These are phyloP conservation scores for Triticum dicoccoides DNA, from an alignment of 176 grass and related monocot genomes.

Conservation along the genomic window DNA sequence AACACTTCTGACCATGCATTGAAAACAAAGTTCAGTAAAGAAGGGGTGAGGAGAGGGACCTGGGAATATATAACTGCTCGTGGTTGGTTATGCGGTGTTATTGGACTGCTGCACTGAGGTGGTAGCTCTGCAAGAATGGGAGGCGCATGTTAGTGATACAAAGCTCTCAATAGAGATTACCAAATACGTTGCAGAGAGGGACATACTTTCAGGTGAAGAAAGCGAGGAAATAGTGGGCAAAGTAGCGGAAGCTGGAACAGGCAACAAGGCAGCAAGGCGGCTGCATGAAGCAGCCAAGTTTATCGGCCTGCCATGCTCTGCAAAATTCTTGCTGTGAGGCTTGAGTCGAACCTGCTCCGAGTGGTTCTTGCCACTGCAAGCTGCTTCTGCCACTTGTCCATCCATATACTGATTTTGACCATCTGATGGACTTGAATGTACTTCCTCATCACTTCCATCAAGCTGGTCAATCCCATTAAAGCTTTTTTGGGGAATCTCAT, in stretches of 20 bases:
- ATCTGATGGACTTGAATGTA: slow-evolving; percentile 8
- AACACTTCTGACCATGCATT: background rate
- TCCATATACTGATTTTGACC: slow-evolving; percentile 27
- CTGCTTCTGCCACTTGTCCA: slow-evolving; percentile 5
- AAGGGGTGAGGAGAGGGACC: slow-evolving; percentile 22
- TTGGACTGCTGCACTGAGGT: slow-evolving; percentile 5
- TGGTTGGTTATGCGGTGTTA: slow-evolving; percentile 2
- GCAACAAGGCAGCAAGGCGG: slow-evolving; percentile 6
- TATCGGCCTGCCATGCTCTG: slow-evolving; percentile 17
- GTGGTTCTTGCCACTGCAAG: slow-evolving; percentile 21
- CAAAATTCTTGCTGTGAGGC: background rate
- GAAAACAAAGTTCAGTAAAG: background rate
- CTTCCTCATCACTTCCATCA: slow-evolving; percentile 16
- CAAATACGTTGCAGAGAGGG: background rate
- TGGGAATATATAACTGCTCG: background rate
- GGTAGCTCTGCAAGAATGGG: slow-evolving; percentile 29
- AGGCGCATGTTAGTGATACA: slow-evolving; percentile 7
- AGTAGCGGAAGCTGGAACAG: background rate
- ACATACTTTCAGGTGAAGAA: slow-evolving; percentile 28
- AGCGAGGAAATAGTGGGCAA: background rate
- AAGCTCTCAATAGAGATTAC: slow-evolving; percentile 1
- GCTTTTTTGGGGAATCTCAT: slow-evolving; percentile 22
- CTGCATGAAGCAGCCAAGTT: slow-evolving; percentile 44
- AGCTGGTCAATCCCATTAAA: slow-evolving; percentile 15
- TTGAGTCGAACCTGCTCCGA: background rate